Percentiles rank a stretch among this genome's conserved stretches.
Conservation (phyloP, 805 yeast genomes). For the Monosporozyma unispora region DNA sequence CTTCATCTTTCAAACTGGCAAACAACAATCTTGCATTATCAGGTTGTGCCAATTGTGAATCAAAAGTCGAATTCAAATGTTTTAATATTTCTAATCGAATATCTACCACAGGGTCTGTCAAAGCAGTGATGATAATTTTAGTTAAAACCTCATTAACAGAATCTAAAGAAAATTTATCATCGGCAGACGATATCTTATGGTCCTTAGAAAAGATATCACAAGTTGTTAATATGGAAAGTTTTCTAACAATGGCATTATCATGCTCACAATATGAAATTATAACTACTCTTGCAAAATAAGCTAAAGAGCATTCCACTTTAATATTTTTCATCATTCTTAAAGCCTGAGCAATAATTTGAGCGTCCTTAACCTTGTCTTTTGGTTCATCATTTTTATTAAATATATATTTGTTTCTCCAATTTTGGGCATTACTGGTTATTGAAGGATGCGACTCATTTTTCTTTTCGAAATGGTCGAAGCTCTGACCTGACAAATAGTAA, state of each 20-base stretch:
- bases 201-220: constrained; percentile 68
- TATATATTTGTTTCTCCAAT: constrained; percentile 66
- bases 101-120: constrained; percentile 82
- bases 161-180: constrained; percentile 63
- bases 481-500: constrained; percentile 68
- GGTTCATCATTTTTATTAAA: constrained; percentile 53
- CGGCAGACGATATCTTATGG: constrained; percentile 66
- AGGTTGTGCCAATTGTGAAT: constrained; percentile 89
- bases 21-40: constrained; percentile 78
- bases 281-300: constrained; percentile 81
- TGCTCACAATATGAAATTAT: constrained; percentile 79
- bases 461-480: constrained; percentile 77
- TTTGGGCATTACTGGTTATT: constrained; percentile 57
- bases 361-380: constrained; percentile 38
- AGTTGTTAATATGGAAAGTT: constrained; percentile 77
- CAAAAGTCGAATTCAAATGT: constrained; percentile 66
- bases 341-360: constrained; percentile 60
- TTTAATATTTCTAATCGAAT: constrained; percentile 72
- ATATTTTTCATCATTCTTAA: constrained; percentile 68
- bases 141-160: constrained; percentile 82
- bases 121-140: constrained; percentile 69
- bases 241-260: constrained; percentile 67
- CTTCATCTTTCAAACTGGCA: constrained; percentile 87
- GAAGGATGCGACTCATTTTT: constrained; percentile 42
- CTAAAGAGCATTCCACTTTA: constrained; percentile 65